Base-by-base conservation (phyloP, 106 monocot genomes). In the Allium cepa region DNA sequence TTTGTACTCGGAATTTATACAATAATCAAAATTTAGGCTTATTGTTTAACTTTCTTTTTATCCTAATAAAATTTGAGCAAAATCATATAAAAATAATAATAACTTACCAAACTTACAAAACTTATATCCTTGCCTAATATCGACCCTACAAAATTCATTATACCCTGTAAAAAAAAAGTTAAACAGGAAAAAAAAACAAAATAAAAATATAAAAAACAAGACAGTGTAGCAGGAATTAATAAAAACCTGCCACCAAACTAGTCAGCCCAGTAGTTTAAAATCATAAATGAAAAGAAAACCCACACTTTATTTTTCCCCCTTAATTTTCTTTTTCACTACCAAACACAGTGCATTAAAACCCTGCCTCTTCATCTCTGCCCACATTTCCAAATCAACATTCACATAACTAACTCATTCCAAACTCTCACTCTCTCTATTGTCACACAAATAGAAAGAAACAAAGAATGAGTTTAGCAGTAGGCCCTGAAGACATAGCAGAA, bases 221-320 rank as follows among this genome's bases (percentile, higher is more conserved):
- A 36, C 5, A 36, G 36, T 36, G 36, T 0, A 36, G 36, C 36
- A 36, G 36, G 3, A 36, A 36, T 36, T 36, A 36, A 36, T 61
- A 47, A 64, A 64, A 45, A 64, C 46, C 45, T 14, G 16, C 50
- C 67, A 53, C 67, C 67, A 13, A 53, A 67, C 67, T 53, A 53
- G 67, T 67, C 67, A 67, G 67, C 26, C 52, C 26, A 27, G 67
- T 53, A 12, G 52, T 52, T 53, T 53, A 67, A 27, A 13, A 26
- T 11, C 52, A 50, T 9, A 52, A 27, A 67, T 67, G 8, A 47
- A 2, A 53, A 10, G 52, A 67, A 50, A 4, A 22, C 10, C n/a
- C n/a, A 8, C 26, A 27, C 46, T 1, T 13, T 13, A 26, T 13
- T 17, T 3, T 49, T 65, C 0, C 14, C 48, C 16, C 12, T 26